Evolutionary conservation across 345 rosid genomes (phyloP), one percentile per base, ranked within the genome.

Genomic region (Salix exigua): DNA sequence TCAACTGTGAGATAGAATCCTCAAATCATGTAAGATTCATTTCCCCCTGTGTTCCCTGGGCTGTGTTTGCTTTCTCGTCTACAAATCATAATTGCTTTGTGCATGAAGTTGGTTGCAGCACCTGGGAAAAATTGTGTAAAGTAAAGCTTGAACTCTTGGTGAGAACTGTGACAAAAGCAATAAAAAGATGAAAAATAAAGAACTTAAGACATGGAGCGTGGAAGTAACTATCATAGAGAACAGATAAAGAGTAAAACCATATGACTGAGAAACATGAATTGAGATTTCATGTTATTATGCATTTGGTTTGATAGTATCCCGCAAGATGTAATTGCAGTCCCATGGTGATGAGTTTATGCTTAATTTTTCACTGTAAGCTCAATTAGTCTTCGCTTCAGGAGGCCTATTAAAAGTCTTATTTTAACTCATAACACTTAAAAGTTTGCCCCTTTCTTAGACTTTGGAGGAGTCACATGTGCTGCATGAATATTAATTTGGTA

Each of bases 1-100:
- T 31, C 37, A 53, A 38, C 21, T 68, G 8, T 26, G 70, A 79
- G 46, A 33, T 17, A 66, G 66, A 64, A 78, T 26, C 66, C 73
- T 37, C 58, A 53, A 53, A 19, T 71, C 58, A 66, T 5, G 81
- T 73, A 61, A 30, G 71, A 70, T 46, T 61, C 2, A 30, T 37
- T 30, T 23, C 21, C 30, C 21, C 28, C 55, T 18, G 31, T 44
- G 40, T 30, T 73, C 31, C 23, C 42, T 37, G 6, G 31, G 33
- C 50, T 73, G 68, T 30, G n/a, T 51, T 71, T 71, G 35, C 9
- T 46, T 50, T 25, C 74, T 31, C 6, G 44, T 69, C 1, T 37
- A 46, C 23, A 23, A 23, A 61, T 51, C 13, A n/a, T 55, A n/a
- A 51, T 61, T 1, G 44, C 65, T 48, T 4, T 48, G 53, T 16